Percentiles rank a stretch among this genome's conserved stretches.
phyloP scores from a whole-genome alignment of 169 alveolate species.

The Perkinsus marinus region DNA sequence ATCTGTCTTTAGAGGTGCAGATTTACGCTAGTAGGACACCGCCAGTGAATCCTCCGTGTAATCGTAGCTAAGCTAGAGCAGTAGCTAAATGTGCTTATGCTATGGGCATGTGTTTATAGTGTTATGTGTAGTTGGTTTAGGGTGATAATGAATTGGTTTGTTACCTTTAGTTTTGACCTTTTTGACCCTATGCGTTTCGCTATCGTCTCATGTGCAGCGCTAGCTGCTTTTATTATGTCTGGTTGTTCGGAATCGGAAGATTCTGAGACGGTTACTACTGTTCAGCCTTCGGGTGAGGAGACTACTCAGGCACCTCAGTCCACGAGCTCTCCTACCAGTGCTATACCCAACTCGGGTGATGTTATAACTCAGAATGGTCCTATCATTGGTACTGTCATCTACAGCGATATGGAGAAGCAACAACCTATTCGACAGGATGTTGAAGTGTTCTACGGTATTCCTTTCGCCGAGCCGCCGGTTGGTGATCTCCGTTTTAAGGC shows the following conservation, averaged over 20 bases:
- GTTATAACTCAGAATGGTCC: not conserved
- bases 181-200: not conserved
- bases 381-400: not conserved
- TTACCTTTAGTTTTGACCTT: not conserved
- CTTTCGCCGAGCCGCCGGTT: not conserved
- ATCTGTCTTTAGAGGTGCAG: too few species aligned
- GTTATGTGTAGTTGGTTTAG: not conserved
- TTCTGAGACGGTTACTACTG: not conserved
- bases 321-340: not conserved
- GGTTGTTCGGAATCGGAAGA: not conserved
- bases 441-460: not conserved
- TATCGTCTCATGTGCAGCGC: not conserved
- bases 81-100: too few species aligned
- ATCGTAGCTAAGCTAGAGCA: too few species aligned
- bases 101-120: too few species aligned
- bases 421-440: not conserved
- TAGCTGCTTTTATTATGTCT: not conserved
- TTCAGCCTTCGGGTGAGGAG: not conserved
- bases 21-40: too few species aligned
- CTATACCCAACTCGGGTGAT: not conserved
- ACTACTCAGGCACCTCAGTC: not conserved
- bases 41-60: too few species aligned
- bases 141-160: not conserved
- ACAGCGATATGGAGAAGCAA: not conserved
- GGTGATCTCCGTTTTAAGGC: not conserved